These are phyloP conservation scores for Leccinum truebloodii DNA, from an alignment of 768 basidiomycete genomes.

Conservation along the genomic window DNA sequence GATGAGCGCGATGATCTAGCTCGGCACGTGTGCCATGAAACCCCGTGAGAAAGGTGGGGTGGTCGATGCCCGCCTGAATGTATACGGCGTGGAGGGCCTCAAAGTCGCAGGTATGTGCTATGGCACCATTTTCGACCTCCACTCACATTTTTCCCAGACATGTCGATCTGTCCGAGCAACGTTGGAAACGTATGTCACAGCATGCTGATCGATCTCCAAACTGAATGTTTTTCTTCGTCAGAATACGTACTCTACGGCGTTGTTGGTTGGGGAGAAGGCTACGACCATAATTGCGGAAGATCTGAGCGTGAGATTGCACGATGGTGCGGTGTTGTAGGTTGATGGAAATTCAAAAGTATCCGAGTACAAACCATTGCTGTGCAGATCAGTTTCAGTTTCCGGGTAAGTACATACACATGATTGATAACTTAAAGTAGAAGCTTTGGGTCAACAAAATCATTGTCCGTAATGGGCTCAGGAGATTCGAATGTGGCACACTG, in stretches of 20 bases:
- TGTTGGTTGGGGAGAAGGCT: not conserved
- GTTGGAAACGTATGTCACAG: slow-evolving; percentile 7
- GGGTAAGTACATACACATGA: slow-evolving; percentile 26
- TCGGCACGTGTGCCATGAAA: slow-evolving; percentile 68
- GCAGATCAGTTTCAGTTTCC: too few species aligned
- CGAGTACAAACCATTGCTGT: too few species aligned
- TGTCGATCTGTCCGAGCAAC: slow-evolving; percentile 11
- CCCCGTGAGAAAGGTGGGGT: slow-evolving; percentile 9
- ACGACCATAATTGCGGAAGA: not conserved
- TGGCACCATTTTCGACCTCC: not conserved
- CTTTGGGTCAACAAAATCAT: too few species aligned
- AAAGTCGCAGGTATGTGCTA: slow-evolving; percentile 18
- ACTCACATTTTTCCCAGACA: not conserved
- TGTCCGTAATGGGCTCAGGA: too few species aligned
- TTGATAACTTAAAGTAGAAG: too few species aligned
- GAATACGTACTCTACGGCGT: not conserved
- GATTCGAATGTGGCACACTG: too few species aligned
- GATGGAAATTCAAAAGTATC: too few species aligned
- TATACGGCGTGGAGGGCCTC: slow-evolving; percentile 15
- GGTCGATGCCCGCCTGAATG: slow-evolving; percentile 15
- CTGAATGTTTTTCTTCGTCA: not conserved
- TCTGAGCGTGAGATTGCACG: not conserved
- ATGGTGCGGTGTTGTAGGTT: not conserved
- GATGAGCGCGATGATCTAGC: not conserved
- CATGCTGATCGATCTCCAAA: not conserved